Conservation (phyloP, 2,329 filamentous ascomycete genomes). For the Gnomoniopsis smithogilvyi region DNA sequence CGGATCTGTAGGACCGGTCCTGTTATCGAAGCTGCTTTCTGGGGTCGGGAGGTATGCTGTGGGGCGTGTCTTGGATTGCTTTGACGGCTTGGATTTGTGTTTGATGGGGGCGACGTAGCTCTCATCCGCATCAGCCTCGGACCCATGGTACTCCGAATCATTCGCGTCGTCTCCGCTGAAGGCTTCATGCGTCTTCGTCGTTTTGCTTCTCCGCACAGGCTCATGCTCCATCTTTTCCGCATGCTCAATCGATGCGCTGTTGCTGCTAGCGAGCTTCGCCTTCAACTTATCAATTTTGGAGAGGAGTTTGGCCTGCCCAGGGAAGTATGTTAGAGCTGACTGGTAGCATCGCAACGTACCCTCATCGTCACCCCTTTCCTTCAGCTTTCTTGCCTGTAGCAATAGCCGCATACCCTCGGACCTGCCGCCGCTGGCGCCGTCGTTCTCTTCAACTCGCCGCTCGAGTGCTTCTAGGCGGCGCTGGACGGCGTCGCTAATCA, state of each 20-base stretch:
- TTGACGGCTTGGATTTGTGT: conserved; percentile 8
- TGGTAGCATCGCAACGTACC: conserved; percentile 84
- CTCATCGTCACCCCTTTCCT: conserved; percentile 74
- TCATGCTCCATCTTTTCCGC: neutral
- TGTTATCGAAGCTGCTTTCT: neutral
- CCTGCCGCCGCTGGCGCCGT: conserved; percentile 52
- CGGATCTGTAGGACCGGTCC: neutral
- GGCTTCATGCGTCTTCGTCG: conserved; percentile 30
- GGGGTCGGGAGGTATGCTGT: conserved; percentile 33
- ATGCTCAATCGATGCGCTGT: conserved; percentile 8
- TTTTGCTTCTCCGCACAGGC: conserved; percentile 21
- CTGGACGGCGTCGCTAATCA: conserved; percentile 75
- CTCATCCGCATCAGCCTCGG: conserved; percentile 39
- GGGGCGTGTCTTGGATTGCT: conserved; percentile 1
- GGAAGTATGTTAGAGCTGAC: conserved; percentile 79
- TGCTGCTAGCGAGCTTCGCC: conserved; percentile 41
- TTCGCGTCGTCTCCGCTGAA: conserved; percentile 38
- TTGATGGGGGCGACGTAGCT: conserved; percentile 24
- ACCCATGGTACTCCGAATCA: conserved; percentile 39
- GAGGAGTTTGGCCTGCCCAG: conserved; percentile 73
- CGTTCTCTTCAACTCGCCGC: conserved; percentile 67
- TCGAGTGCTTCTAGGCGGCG: conserved; percentile 80
- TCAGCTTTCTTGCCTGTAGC: conserved; percentile 89
- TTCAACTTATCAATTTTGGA: conserved; percentile 66
- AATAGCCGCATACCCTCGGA: conserved; percentile 82